phyloP scores from a whole-genome alignment of 345 rosid species.

The Diplotaxis tenuifolia region DNA sequence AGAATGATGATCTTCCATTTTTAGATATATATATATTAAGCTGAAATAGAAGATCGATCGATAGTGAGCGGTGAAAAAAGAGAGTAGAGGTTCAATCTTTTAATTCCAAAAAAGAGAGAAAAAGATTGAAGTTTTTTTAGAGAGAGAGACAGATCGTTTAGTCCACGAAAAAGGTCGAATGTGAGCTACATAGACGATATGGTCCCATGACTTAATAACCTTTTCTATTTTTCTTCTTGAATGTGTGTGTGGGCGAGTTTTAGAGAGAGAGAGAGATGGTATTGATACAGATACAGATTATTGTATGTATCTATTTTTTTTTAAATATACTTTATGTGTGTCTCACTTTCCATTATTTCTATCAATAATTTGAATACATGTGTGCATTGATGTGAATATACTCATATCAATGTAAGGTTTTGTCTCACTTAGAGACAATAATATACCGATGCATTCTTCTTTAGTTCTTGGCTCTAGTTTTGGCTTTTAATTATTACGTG shows the following conservation, averaged over 20 bases:
- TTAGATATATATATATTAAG: neutral
- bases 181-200: constrained; percentile 58
- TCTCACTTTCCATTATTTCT: constrained; percentile 21
- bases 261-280: neutral
- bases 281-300: neutral
- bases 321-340: constrained; percentile 10
- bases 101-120: constrained; percentile 28
- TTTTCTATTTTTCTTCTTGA: constrained; percentile 20
- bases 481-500: neutral
- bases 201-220: constrained; percentile 61
- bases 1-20: constrained; percentile 64
- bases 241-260: constrained; percentile 34
- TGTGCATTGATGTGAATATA: constrained; percentile 19
- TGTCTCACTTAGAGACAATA: constrained; percentile 38
- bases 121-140: constrained; percentile 39
- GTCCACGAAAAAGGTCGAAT: constrained; percentile 84
- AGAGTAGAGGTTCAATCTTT: constrained; percentile 29
- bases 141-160: constrained; percentile 91
- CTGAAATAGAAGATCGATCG: constrained; percentile 17
- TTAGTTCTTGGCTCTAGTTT: neutral
- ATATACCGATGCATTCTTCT: constrained; percentile 11
- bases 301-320: constrained; percentile 26
- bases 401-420: constrained; percentile 28
- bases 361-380: constrained; percentile 31
- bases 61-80: neutral